Evolutionary conservation across 1,139 yeast species (phyloP).

Genomic region (Wickerhamomyces sp.): DNA sequence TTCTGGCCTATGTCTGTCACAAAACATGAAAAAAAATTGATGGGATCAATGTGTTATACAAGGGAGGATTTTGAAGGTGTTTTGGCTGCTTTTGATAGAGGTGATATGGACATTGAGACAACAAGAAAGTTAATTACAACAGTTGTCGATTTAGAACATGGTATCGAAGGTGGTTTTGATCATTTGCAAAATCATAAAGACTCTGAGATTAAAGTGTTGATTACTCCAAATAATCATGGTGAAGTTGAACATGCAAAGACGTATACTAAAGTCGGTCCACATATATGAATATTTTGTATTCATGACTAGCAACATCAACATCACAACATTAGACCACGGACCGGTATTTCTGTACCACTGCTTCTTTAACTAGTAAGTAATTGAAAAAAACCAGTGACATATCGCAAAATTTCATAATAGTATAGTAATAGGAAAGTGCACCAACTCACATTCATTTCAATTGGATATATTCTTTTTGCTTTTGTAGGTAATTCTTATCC

Average conservation of each 20-base stretch:
- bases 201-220: conserved; percentile 40
- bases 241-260: conserved; percentile 20
- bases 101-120: conserved; percentile 35
- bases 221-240: conserved; percentile 30
- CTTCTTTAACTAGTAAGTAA: too few species aligned
- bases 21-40: conserved; percentile 36
- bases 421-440: too few species aligned
- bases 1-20: conserved; percentile 44
- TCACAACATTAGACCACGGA: neutral
- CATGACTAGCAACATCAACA: neutral
- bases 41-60: conserved; percentile 47
- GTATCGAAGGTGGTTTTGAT: conserved; percentile 40
- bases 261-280: conserved; percentile 3
- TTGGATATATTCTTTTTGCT: neutral
- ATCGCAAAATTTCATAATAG: too few species aligned
- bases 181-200: conserved; percentile 40
- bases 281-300: neutral
- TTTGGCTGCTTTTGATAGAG: conserved; percentile 38
- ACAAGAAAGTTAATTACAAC: conserved; percentile 39
- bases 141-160: conserved; percentile 36
- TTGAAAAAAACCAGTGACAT: too few species aligned
- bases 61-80: conserved; percentile 44
- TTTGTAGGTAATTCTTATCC: neutral
- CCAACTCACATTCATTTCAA: too few species aligned
- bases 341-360: too few species aligned